These are phyloP conservation scores for Musa troglodytarum DNA, from an alignment of 176 grass and related monocot species.

Conservation along the genomic window DNA sequence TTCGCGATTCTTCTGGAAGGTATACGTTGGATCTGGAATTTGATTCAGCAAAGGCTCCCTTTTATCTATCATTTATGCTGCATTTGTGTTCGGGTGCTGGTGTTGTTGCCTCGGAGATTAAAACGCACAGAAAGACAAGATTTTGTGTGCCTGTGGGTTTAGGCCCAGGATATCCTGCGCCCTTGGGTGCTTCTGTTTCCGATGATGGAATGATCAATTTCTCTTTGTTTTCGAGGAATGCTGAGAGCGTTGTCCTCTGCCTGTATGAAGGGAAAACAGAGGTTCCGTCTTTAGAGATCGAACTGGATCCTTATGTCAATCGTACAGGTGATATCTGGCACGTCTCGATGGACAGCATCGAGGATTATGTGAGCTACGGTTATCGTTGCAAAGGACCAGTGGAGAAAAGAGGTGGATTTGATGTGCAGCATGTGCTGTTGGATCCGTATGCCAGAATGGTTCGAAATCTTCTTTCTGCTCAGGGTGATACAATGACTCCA, in stretches of 20 bases:
- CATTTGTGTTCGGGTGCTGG: conserved; percentile 6
- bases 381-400: conserved; percentile 40
- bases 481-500: conserved; percentile 29
- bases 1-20: conserved; percentile 10
- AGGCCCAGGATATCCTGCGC: conserved; percentile 48
- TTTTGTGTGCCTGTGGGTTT: conserved; percentile 79
- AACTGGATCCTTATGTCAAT: conserved; percentile 69
- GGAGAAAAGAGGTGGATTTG: conserved; percentile 32
- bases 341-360: conserved; percentile 40
- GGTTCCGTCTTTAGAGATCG: conserved; percentile 50
- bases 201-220: conserved; percentile 53
- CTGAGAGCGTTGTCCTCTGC: conserved; percentile 50
- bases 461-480: conserved; percentile 27
- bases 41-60: conserved; percentile 35
- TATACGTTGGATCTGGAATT: conserved; percentile 38
- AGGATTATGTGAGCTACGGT: conserved; percentile 49
- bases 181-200: conserved; percentile 53
- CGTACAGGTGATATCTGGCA: conserved; percentile 74
- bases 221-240: conserved; percentile 58
- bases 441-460: conserved; percentile 79
- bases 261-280: conserved; percentile 30
- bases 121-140: conserved; percentile 42
- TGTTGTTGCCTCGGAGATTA: conserved; percentile 35
- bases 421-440: conserved; percentile 39
- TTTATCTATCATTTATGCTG: conserved; percentile 72